Conservation (phyloP, 164 flowering plant genomes). For the Buxus sempervirens region DNA sequence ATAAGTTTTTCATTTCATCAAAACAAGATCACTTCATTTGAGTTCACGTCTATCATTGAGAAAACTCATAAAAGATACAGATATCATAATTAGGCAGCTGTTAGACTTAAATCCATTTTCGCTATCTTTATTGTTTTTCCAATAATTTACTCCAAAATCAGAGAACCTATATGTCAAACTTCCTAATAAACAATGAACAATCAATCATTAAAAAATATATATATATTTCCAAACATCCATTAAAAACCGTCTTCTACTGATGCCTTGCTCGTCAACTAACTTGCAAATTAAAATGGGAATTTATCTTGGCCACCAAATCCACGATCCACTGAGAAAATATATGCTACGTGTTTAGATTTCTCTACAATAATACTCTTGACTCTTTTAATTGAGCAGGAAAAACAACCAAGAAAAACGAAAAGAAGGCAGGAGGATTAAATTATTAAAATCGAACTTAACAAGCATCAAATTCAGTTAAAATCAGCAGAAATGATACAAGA, state of each 20-base stretch:
- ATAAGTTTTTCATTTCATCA: not conserved
- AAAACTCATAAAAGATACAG: not conserved
- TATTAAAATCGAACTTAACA: too few species aligned
- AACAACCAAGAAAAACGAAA: not conserved
- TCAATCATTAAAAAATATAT: not conserved
- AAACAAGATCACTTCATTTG: not conserved
- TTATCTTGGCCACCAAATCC: not conserved
- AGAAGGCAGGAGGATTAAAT: too few species aligned
- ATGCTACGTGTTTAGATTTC: not conserved
- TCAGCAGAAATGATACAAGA: conserved; percentile 1
- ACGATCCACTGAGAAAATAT: not conserved
- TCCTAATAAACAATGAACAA: not conserved
- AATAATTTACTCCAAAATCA: not conserved
- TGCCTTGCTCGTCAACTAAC: not conserved
- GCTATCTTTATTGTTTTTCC: not conserved
- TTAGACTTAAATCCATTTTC: too few species aligned
- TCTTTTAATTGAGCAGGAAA: too few species aligned
- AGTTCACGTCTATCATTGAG: not conserved
- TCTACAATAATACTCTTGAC: not conserved
- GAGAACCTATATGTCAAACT: too few species aligned
- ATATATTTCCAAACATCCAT: not conserved
- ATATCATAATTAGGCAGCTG: not conserved
- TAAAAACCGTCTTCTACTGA: not conserved
- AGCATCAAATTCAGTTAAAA: not conserved
- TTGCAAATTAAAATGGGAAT: not conserved